These are phyloP conservation scores for Quercus tomentella DNA, from an alignment of 331 rosid species.

Conservation along the genomic window DNA sequence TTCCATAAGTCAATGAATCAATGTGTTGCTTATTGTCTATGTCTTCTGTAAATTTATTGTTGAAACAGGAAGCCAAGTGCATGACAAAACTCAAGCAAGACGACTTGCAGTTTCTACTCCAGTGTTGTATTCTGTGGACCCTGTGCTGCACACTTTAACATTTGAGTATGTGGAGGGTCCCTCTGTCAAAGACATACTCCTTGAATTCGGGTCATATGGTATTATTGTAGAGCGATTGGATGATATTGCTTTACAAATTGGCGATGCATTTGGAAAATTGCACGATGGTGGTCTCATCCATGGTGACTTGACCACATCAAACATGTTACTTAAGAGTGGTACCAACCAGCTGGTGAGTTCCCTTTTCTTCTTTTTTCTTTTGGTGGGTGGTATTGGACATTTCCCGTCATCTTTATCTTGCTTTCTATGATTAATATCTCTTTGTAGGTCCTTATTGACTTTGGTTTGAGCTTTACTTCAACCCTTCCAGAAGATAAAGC, in stretches of 20 bases:
- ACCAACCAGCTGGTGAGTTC: slow-evolving; percentile 68
- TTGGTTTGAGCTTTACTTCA: slow-evolving; percentile 90
- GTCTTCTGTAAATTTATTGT: neutral
- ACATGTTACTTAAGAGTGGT: slow-evolving; percentile 62
- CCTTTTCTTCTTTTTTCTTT: neutral
- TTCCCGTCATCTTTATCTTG: neutral
- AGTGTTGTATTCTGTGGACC: slow-evolving; percentile 57
- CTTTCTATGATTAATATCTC: slow-evolving; percentile 9
- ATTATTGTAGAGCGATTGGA: slow-evolving; percentile 38
- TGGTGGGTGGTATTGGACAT: neutral
- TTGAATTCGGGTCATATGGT: slow-evolving; percentile 52
- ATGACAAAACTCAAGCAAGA: slow-evolving; percentile 90
- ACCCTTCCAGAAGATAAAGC: slow-evolving; percentile 95
- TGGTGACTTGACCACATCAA: slow-evolving; percentile 91
- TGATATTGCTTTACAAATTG: slow-evolving; percentile 71
- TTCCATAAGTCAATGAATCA: neutral
- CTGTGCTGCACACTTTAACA: slow-evolving; percentile 57
- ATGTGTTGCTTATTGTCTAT: neutral
- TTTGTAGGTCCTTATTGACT: slow-evolving; percentile 78
- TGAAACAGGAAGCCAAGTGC: slow-evolving; percentile 89
- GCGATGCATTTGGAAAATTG: slow-evolving; percentile 71
- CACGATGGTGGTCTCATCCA: slow-evolving; percentile 92
- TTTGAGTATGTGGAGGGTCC: slow-evolving; percentile 77
- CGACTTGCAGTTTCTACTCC: slow-evolving; percentile 81
- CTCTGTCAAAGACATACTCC: slow-evolving; percentile 74